Evolutionary conservation across 108 stramenopile genomes (phyloP), one percentile per base, ranked within the genome.

Genomic region (Discostella stelligeroides): DNA sequence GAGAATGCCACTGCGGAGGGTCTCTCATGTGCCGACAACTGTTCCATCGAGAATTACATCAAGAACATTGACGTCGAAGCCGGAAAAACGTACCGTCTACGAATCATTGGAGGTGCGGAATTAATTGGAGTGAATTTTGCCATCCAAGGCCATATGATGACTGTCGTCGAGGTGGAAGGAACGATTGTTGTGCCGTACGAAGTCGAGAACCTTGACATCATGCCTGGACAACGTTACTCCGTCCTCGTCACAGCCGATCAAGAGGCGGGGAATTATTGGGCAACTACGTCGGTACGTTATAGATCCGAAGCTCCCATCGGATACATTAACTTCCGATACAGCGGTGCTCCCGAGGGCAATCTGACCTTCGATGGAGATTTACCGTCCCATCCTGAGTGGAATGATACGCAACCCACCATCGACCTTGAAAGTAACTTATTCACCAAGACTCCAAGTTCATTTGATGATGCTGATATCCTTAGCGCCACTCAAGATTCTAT

Each of bases 141-240:
- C 13, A 76, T 81, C 40, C 43, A 48, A 11, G 70, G 63, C 13
- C 80, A 81, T 38, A 69, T 38, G 13, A 72, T 81, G 80, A 81
- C 80, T 7, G 69, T 81, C 59, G 75, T 81, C 1, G 75, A 76
- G 63, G 75, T 76, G 30, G 80, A 81, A 55, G 80, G 80, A n/a
- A 81, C 80, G 9, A 42, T 76, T 23, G 61, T 75, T 10, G 75
- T 76, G 30, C 75, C 80, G 12, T 70, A 58, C 37, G 50, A 61
- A 29, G 75, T 81, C 24, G 14, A 34, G 18, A 76, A 72, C 46
- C 46, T 75, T 27, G 75, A 76, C 42, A 50, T 81, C 18, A 68
- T 70, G 48, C 75, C 75, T 2, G 80, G 43, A 23, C 80, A 81
- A 62, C 47, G 80, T 15, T 75, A 65, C 60, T 70, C 67, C 41